Evolutionary conservation across 306 rosid genomes (phyloP), one percentile per base, ranked within the genome.

Genomic region (Arachis hypogaea): DNA sequence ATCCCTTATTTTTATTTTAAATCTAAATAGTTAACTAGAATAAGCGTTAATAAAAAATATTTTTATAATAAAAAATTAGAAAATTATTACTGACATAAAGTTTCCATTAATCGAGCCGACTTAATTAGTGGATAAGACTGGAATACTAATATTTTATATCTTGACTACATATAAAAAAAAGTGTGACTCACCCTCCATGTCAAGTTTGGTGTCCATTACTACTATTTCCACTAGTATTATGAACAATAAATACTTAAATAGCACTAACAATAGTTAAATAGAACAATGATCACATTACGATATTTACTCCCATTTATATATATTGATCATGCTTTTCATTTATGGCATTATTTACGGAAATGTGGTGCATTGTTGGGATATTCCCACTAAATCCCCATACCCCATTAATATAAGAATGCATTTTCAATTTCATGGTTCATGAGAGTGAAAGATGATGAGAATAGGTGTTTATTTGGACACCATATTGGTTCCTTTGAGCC

Each of bases 401-500:
- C 59, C 66, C 51, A 46, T 47, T 41, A 40, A 49, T 42, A 73
- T 28, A 18, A 18, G 44, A 6, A 51, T 52, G 10, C 18, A 61
- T 36, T 3, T 7, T 66, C 4, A 12, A 4, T 28, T 66, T 36
- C 60, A 75, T 49, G 49, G 76, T 45, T 71, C 76, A 55, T 69
- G 40, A 10, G 56, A 6, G 7, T n/a, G 52, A 52, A 73, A 69
- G 2, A 92, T 92, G 2, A 92, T 92, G 91, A 85, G 72, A 43
- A 72, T 75, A 36, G 46, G 74, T 55, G 59, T 71, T 64, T 90
- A 80, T 72, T 42, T 90, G 54, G 97, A 93, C 67, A 85, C 86
- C 75, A 77, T 89, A 9, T 80, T 93, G 80, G 63, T 87, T 47
- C 86, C 93, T 47, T 8, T 87, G 44, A 90, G 97, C 63, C 49